Conservation (phyloP, 2,329 filamentous ascomycete species). For the Hymenoscyphus repandus region DNA sequence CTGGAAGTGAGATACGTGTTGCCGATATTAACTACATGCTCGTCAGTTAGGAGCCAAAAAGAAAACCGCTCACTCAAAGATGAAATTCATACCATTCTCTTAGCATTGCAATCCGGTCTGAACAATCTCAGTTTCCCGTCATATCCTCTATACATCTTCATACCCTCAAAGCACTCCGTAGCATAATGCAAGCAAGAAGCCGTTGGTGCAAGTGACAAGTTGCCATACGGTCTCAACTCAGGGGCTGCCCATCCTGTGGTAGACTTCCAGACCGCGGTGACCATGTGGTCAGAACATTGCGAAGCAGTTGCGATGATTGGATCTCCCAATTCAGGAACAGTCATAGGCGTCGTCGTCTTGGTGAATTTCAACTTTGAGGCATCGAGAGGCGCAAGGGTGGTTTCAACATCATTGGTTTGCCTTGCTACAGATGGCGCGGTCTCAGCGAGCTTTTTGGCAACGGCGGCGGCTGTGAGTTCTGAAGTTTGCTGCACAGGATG, state of each 20-base stretch:
- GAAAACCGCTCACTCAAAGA: constrained; percentile 60
- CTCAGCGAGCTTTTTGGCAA: constrained; percentile 41
- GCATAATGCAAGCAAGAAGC: constrained; percentile 71
- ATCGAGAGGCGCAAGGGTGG: constrained; percentile 41
- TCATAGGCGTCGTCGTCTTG: constrained; percentile 44
- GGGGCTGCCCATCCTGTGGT: constrained; percentile 67
- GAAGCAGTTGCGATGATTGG: constrained; percentile 28
- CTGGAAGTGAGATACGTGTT: constrained; percentile 66
- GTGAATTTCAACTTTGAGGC: constrained; percentile 56
- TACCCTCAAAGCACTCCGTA: constrained; percentile 85
- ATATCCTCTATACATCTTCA: constrained; percentile 75
- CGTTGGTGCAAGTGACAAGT: constrained; percentile 72
- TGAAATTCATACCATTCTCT: constrained; percentile 36
- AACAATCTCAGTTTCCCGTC: constrained; percentile 61
- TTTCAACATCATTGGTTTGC: constrained; percentile 57
- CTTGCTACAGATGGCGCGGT: constrained; percentile 38
- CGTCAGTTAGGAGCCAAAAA: constrained; percentile 37
- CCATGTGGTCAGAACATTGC: constrained; percentile 75
- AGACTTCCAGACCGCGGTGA: constrained; percentile 64
- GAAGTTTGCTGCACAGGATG: constrained; percentile 40
- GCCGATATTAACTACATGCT: constrained; percentile 44
- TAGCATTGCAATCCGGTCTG: constrained; percentile 54
- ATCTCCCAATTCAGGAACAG: constrained; percentile 45
- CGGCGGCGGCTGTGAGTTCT: constrained; percentile 47
- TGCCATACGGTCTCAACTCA: constrained; percentile 71